Evolutionary conservation across 2,329 filamentous ascomycete genomes (phyloP).

Genomic region (Calonectria leucothoes): DNA sequence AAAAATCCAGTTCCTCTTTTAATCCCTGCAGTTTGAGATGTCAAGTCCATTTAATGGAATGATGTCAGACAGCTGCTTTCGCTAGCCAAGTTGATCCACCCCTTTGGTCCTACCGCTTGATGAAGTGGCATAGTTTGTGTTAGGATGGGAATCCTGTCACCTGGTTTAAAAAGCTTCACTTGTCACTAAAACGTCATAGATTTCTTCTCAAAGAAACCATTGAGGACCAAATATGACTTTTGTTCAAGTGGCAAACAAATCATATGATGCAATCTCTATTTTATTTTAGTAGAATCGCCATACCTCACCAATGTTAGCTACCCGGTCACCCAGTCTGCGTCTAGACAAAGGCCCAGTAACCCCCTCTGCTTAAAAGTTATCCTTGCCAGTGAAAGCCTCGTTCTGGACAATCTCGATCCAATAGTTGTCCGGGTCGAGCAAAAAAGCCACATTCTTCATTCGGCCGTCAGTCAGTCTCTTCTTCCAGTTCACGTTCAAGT

Average conservation of each 20-base stretch:
- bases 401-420: slow-evolving; percentile 88
- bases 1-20: background rate
- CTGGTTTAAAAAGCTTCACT: background rate
- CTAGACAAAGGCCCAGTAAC: background rate
- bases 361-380: slow-evolving; percentile 57
- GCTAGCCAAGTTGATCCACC: background rate
- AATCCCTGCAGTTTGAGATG: background rate
- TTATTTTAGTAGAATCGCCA: background rate
- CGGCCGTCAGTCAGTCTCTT: slow-evolving; percentile 91
- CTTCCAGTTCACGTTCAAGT: slow-evolving; percentile 87
- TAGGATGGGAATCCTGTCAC: background rate
- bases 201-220: background rate
- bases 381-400: slow-evolving; percentile 69
- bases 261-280: background rate
- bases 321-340: background rate
- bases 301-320: no score
- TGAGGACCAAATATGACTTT: background rate
- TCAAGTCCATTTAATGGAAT: background rate
- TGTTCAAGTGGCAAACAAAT: background rate
- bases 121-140: background rate
- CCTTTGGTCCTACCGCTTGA: background rate
- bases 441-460: slow-evolving; percentile 95
- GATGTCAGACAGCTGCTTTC: background rate
- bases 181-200: background rate
- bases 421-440: slow-evolving; percentile 89